These are phyloP conservation scores for Sphenostylis stenocarpa DNA, from an alignment of 306 rosid genomes.

Conservation along the genomic window DNA sequence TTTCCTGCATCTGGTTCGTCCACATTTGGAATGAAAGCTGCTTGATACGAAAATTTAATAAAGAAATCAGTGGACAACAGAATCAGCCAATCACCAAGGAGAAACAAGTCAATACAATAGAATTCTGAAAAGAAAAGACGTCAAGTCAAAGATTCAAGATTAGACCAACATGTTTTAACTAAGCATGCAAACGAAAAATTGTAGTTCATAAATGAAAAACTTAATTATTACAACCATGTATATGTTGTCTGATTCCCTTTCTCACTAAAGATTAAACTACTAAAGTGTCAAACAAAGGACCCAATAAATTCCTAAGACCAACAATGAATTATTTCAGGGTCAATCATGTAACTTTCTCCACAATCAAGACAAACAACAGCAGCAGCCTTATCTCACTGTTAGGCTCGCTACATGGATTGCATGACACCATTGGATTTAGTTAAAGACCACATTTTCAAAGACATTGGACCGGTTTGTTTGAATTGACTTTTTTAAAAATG, in stretches of 20 bases:
- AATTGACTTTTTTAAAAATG: too few relatives aligned
- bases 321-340: not conserved
- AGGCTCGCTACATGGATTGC: not conserved
- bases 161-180: not conserved
- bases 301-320: not conserved
- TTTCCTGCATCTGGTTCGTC: slow-evolving; percentile 98
- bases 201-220: not conserved
- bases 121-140: not conserved
- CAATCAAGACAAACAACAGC: not conserved
- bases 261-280: not conserved
- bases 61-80: not conserved
- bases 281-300: not conserved
- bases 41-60: slow-evolving; percentile 20
- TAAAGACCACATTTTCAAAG: not conserved
- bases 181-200: not conserved
- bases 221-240: not conserved
- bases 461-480: too few relatives aligned
- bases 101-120: slow-evolving; percentile 19
- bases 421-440: not conserved
- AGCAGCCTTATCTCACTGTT: not conserved
- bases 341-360: not conserved
- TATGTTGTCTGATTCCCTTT: not conserved
- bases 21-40: slow-evolving; percentile 99
- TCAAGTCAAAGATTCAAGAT: not conserved
- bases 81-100: not conserved